Base-by-base conservation (phyloP, 306 rosid species). In the Aeschynomene evenia region DNA sequence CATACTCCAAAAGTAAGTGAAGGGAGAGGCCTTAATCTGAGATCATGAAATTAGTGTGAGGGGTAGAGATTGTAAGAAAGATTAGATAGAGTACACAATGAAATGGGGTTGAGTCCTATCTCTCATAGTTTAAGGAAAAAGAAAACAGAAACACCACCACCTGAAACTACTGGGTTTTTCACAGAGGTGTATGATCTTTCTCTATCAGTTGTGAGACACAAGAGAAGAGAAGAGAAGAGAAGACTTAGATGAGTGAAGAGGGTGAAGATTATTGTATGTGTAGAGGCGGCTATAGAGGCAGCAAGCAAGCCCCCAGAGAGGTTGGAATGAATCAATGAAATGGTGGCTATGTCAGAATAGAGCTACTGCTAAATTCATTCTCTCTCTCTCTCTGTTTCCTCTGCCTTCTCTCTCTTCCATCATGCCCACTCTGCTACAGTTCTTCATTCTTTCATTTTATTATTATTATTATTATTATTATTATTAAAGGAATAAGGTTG, bases 331-430 rank as follows among this genome's bases (percentile, higher is more conserved):
- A 28, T 26, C 4, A 26, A 26, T 26, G 29, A 78, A 68, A 40
- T 78, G 73, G 63, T 69, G 84, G 87, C 81, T 73, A 19, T 72
- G 80, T 81, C 79, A 76, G 76, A 66, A 22, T n/a, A n/a, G n/a
- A n/a, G n/a, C n/a, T n/a, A n/a, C 77, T 67, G 39, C 26, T 28
- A 21, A 59, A n/a, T n/a, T n/a, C n/a, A 9, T 59, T 42, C 63
- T 23, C 50, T 29, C 28, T 14, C 5, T 66, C 13, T 39, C n/a
- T 8, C 18, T 21, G 10, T 6, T 62, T 7, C 57, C 21, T 36
- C 53, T 69, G 37, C 48, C 55, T 33, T 59, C 77, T 23, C 50
- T 21, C 16, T 36, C 53, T 69, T 39, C 48, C 62, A 28, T 53
- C 77, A 46, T 57, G 51, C 72, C 72, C 74, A 70, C 62, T n/a